Evolutionary conservation across 1,284 basidiomycete genomes (phyloP), one percentile per base, ranked within the genome.

Genomic region (Naganishia albida): DNA sequence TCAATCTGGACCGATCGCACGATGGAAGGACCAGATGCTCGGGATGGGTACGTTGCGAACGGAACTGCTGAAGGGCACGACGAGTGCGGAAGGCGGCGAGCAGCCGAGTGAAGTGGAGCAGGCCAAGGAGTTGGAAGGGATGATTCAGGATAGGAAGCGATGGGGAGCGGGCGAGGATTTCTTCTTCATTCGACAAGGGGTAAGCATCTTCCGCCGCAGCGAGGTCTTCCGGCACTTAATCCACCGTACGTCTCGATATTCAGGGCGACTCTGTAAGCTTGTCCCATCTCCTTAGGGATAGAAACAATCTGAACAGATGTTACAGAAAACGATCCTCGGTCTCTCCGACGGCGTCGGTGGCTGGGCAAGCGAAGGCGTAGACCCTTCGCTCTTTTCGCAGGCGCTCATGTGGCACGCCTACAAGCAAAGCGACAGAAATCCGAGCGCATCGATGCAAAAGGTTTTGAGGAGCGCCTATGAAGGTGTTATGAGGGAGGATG

Each of bases 311-410:
- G 7, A 48, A 12, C 34, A 30, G 38, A 28, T 4, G 38, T 18
- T 44, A 18, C 25, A 66, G 51, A 68, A 76, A 73, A 75, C 75
- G 1, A 76, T 77, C 60, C 60, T 84, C 18, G 81, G 80, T 4
- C 75, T 82, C 0, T 80, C 82, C 0, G 83, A 85, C 69, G 83
- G 83, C 20, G 83, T 85, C 2, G 83, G 83, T 28, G 83, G 83
- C 25, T 85, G 83, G 83, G 78, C 80, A 6, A 80, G 80, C 44
- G 73, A 78, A 15, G 79, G 79, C 13, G 75, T 81, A 63, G 83
- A 84, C 69, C 83, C 83, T 1, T 78, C 81, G 0, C 75, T 83
- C 20, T 85, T 83, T 73, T 78, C 81, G 13, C 82, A 81, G 66
- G 74, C 79, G 3, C 74, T 83, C 15, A 80, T 82, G 77, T 82